These are phyloP conservation scores for Prunus yedoensis DNA, from an alignment of 331 rosid species.

Conservation along the genomic window DNA sequence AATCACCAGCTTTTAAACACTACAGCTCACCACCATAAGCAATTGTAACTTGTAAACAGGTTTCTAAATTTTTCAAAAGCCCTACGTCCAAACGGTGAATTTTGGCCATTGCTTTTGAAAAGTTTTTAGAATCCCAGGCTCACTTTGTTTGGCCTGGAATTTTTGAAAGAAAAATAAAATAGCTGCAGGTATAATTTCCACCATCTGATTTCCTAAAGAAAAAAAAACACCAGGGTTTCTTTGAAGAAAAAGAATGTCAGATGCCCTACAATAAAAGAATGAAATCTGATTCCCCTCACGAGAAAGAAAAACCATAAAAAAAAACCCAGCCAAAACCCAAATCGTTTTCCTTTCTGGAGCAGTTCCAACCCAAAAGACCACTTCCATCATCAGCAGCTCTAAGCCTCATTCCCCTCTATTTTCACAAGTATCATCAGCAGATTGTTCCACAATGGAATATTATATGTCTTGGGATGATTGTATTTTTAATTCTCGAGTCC, in stretches of 20 bases:
- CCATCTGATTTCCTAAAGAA: background rate
- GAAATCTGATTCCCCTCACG: background rate
- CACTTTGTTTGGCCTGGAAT: background rate
- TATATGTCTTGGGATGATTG: background rate
- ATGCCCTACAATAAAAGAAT: background rate
- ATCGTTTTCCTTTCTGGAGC: background rate
- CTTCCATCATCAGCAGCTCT: background rate
- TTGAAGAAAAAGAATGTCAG: background rate
- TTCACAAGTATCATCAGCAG: background rate
- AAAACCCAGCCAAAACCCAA: background rate
- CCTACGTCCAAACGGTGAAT: no score
- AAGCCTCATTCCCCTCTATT: background rate
- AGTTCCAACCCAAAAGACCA: constrained; percentile 2
- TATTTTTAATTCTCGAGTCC: background rate
- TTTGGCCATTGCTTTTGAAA: background rate
- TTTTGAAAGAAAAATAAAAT: background rate
- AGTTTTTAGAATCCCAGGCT: background rate
- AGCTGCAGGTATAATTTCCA: background rate
- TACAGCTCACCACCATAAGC: background rate
- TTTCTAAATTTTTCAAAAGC: background rate
- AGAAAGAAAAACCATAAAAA: background rate
- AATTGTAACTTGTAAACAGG: background rate
- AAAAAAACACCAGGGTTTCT: background rate
- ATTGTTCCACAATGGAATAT: background rate
- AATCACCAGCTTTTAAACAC: background rate